Base-by-base conservation (phyloP, 805 yeast species). In the Starmera pachycereana region DNA sequence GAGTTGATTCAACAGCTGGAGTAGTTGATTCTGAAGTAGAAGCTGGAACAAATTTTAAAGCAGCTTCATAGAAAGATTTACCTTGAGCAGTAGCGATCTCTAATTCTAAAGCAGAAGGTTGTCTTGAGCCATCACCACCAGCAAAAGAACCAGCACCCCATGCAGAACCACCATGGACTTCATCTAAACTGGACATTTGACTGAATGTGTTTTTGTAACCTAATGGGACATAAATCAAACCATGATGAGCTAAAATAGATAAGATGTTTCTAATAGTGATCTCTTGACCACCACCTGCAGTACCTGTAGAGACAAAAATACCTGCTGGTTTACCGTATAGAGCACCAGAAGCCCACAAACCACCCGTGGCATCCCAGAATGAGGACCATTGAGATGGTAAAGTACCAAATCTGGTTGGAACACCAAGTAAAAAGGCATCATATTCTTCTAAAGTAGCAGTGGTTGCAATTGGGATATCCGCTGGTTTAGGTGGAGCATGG, bases 281-380 rank as follows among this genome's bases (percentile, higher is more conserved):
- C 65, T 86, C 95, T 61, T 80, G 87, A 57, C 94, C 94, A 54
- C 94, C 92, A 53, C 90, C 89, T 48, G 63, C 73, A 40, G 86
- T 67, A 54, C 88, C 86, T 33, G 88, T 79, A 39, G 85, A 72
- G 41, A 74, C 76, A 57, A 86, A 86, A 51, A 79, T 54, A 53
- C 83, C 87, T 32, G 76, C 86, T 44, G 76, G 76, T 65, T 85
- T 85, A 50, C 88, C 89, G 58, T 71, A 66, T 46, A 83, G 66
- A 27, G 77, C 74, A 56, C 92, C 90, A 14, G 57, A 39, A 37
- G 81, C 86, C 95, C 95, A 86, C 51, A 81, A 66, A 29, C 78
- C 78, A 57, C 92, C 92, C 35, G 89, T 79, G 41, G 76, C 61
- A 54, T 82, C 95, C 74, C 83, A 74, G 69, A 81, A 85, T 14